phyloP scores from a whole-genome alignment of 2,329 filamentous ascomycete genomes.

The Fonsecaea erecta region DNA sequence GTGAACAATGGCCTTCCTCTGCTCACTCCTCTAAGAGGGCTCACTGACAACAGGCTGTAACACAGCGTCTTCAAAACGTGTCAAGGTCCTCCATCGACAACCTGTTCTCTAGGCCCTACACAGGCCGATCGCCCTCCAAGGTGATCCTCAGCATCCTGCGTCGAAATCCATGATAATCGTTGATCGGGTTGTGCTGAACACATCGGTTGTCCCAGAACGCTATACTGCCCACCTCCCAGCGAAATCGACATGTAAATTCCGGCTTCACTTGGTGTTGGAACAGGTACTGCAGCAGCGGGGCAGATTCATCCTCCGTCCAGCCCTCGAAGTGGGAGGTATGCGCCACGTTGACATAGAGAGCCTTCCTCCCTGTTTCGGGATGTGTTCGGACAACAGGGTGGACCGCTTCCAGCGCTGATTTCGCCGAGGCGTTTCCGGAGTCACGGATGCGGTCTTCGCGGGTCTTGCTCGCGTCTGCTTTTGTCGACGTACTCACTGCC shows the following conservation, averaged over 20 bases:
- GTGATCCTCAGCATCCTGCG: slow-evolving; percentile 35
- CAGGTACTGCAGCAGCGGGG: slow-evolving; percentile 37
- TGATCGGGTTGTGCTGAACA: slow-evolving; percentile 35
- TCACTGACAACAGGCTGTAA: background rate
- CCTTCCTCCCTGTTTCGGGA: slow-evolving; percentile 43
- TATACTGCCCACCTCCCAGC: slow-evolving; percentile 56
- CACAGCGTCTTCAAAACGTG: background rate
- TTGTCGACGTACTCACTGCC: slow-evolving; percentile 37
- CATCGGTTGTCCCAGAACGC: slow-evolving; percentile 59
- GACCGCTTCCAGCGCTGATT: slow-evolving; percentile 35
- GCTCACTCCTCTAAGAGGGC: background rate
- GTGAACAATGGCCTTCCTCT: background rate
- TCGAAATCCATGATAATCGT: slow-evolving; percentile 34
- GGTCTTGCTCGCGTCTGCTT: slow-evolving; percentile 39
- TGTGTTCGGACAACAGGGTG: slow-evolving; percentile 44
- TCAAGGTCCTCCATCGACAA: background rate
- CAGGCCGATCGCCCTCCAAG: slow-evolving; percentile 32
- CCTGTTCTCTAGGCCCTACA: slow-evolving; percentile 6
- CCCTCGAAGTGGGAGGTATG: slow-evolving; percentile 42
- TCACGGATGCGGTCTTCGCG: slow-evolving; percentile 38
- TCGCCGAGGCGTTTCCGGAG: slow-evolving; percentile 23
- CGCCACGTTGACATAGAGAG: slow-evolving; percentile 44
- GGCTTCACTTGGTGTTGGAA: slow-evolving; percentile 36
- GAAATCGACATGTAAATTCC: slow-evolving; percentile 47
- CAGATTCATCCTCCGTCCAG: slow-evolving; percentile 39